Conservation (phyloP, 2,329 filamentous ascomycete genomes). For the Cladosporium oxysporum region DNA sequence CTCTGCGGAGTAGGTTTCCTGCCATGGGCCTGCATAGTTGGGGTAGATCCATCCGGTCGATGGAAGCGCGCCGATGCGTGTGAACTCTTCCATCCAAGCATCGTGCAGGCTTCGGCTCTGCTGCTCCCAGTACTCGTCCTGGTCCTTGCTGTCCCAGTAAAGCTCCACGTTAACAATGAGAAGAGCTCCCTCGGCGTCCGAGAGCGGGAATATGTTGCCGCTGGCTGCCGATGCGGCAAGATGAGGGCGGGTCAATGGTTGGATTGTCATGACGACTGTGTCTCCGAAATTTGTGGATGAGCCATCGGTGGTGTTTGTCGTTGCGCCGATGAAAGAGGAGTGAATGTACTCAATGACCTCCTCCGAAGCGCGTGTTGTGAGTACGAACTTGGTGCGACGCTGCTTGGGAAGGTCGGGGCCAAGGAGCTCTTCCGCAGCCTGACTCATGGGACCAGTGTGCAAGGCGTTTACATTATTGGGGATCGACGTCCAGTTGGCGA, state of each 20-base stretch:
- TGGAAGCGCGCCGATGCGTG: neutral
- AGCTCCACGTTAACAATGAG: constrained; percentile 26
- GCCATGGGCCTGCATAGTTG: constrained; percentile 40
- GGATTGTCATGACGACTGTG: constrained; percentile 23
- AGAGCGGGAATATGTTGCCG: constrained; percentile 27
- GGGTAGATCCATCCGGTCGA: constrained; percentile 31
- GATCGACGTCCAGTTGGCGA: constrained; percentile 24
- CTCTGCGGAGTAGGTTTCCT: constrained; percentile 34
- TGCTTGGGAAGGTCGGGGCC: constrained; percentile 22
- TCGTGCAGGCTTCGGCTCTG: constrained; percentile 16
- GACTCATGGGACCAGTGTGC: constrained; percentile 22
- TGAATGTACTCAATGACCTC: constrained; percentile 24
- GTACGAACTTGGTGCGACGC: constrained; percentile 27
- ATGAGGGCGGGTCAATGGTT: constrained; percentile 27
- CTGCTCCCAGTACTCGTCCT: constrained; percentile 23
- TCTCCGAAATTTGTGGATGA: constrained; percentile 7
- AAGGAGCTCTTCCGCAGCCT: constrained; percentile 24
- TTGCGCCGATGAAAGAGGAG: constrained; percentile 21
- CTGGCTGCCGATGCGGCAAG: constrained; percentile 23
- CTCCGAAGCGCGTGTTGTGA: constrained; percentile 22
- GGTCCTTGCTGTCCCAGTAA: constrained; percentile 21
- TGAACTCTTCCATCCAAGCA: constrained; percentile 16
- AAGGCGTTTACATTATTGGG: constrained; percentile 23
- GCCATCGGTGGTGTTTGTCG: constrained; percentile 21
- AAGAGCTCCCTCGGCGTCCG: constrained; percentile 20